Percentiles rank a stretch among this genome's conserved stretches.
These are phyloP conservation scores for Parasitella parasitica DNA, from an alignment of 371 early-diverging fungal genomes.

Conservation along the genomic window DNA sequence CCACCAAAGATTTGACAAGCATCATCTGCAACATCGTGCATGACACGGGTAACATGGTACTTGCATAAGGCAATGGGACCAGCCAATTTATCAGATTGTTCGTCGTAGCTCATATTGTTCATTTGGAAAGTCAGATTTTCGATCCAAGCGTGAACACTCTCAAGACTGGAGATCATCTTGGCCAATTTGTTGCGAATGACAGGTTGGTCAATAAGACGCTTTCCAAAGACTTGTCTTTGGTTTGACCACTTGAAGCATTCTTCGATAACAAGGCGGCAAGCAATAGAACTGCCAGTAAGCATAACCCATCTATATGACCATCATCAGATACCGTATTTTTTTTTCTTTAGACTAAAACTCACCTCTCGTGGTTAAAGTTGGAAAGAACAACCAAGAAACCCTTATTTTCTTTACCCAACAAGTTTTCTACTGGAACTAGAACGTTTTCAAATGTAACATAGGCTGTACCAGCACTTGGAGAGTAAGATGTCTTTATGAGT, in stretches of 20 bases:
- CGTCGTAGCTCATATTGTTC: constrained; percentile 55
- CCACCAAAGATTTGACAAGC: constrained; percentile 70
- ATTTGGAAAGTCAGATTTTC: constrained; percentile 64
- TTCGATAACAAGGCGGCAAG: constrained; percentile 34
- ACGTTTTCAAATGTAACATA: constrained; percentile 61
- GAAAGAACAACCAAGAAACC: constrained; percentile 62
- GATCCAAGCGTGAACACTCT: constrained; percentile 54
- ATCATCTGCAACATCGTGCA: constrained; percentile 56
- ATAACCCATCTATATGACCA: constrained; percentile 27
- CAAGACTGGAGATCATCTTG: constrained; percentile 62
- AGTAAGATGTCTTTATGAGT: constrained; percentile 65
- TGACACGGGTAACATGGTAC: constrained; percentile 53
- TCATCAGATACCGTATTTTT: not conserved
- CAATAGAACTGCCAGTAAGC: constrained; percentile 22
- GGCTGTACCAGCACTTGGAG: constrained; percentile 58
- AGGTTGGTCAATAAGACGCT: constrained; percentile 72
- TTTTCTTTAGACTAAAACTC: not conserved
- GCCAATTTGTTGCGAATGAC: constrained; percentile 71
- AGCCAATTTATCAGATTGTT: constrained; percentile 58
- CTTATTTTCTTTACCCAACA: constrained; percentile 70
- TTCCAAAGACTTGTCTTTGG: constrained; percentile 76
- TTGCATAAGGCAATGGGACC: constrained; percentile 67
- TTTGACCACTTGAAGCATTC: constrained; percentile 47
- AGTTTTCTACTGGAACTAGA: constrained; percentile 66
- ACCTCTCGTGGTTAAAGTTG: constrained; percentile 58